These are phyloP conservation scores for Leccinellum rugosiceps DNA, from an alignment of 768 basidiomycete species.

Conservation along the genomic window DNA sequence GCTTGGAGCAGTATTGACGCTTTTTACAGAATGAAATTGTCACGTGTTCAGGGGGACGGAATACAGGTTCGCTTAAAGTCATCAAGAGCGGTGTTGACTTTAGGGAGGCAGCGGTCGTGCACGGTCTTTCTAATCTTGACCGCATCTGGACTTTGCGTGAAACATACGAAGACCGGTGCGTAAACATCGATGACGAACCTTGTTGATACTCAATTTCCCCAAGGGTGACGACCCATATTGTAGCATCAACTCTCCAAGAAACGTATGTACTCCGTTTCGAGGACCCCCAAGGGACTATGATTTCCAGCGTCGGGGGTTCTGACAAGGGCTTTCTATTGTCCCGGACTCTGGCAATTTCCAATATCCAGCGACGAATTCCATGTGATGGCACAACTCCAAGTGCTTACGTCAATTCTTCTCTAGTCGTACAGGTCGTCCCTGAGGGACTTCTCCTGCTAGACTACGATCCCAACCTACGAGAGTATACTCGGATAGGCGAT, in stretches of 20 bases:
- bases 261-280: conserved; percentile 56
- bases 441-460: conserved; percentile 54
- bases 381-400: conserved; percentile 15
- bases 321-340: conserved; percentile 48
- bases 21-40: conserved; percentile 65
- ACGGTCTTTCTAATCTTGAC: conserved; percentile 55
- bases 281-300: conserved; percentile 10
- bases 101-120: conserved; percentile 55
- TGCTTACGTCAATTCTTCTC: conserved; percentile 44
- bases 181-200: background rate
- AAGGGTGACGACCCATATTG: conserved; percentile 53
- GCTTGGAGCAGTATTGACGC: background rate
- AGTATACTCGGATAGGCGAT: conserved; percentile 40
- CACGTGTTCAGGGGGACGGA: conserved; percentile 80
- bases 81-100: conserved; percentile 83
- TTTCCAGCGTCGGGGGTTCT: conserved; percentile 32
- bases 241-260: conserved; percentile 57
- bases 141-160: conserved; percentile 60
- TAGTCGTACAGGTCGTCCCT: conserved; percentile 72
- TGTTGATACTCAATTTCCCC: background rate
- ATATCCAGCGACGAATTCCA: conserved; percentile 39
- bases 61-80: conserved; percentile 71
- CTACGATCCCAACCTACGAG: conserved; percentile 43
- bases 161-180: conserved; percentile 49
- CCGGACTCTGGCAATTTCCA: conserved; percentile 64